Percentiles rank a stretch among this genome's conserved stretches.
Conservation (phyloP, 345 rosid genomes). For the Dipteronia sinensis region DNA sequence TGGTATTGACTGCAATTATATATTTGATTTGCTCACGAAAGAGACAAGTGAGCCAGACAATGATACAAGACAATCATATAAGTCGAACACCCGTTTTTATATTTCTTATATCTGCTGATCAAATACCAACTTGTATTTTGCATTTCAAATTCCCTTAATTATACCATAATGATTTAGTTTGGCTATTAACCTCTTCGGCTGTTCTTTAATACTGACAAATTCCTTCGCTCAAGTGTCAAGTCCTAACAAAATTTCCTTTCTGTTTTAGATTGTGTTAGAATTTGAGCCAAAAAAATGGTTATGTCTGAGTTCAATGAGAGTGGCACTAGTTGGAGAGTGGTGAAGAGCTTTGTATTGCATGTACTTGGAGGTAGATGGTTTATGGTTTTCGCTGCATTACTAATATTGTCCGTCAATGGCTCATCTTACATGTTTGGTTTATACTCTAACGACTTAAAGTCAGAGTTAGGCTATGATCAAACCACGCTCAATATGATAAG, state of each 20-base stretch:
- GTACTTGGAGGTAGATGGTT: constrained; percentile 53
- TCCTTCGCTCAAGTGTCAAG: background rate
- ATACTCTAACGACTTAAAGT: constrained; percentile 50
- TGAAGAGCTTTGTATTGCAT: constrained; percentile 39
- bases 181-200: background rate
- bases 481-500: constrained; percentile 49
- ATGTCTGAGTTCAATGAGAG: constrained; percentile 1
- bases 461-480: constrained; percentile 49
- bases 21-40: background rate
- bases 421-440: constrained; percentile 55
- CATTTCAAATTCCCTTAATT: background rate
- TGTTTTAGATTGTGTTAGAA: background rate
- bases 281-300: constrained; percentile 18
- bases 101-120: background rate
- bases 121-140: background rate
- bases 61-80: background rate
- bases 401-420: constrained; percentile 51
- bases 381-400: constrained; percentile 47
- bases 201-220: background rate
- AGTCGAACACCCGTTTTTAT: background rate
- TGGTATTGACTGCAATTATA: background rate
- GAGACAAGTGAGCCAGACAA: constrained; percentile 6
- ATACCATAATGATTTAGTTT: background rate
- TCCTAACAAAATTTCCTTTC: background rate
- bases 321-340: constrained; percentile 22